Evolutionary conservation across 306 rosid species (phyloP).

Genomic region (Glycine tomentella): DNA sequence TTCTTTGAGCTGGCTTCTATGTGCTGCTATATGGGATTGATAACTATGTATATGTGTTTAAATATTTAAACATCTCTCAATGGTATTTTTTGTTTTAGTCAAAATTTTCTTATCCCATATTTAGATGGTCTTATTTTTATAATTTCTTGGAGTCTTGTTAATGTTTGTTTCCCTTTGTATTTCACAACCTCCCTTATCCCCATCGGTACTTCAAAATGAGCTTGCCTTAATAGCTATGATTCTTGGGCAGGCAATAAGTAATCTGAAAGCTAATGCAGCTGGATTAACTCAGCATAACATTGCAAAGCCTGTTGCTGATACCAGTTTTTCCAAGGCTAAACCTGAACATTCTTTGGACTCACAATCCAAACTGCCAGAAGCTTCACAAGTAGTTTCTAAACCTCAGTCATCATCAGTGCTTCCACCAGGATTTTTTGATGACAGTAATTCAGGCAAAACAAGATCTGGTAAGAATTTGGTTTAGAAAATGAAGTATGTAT

Average conservation of each 20-base stretch:
- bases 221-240: conserved; percentile 27
- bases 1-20: not conserved
- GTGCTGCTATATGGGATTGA: not conserved
- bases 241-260: conserved; percentile 71
- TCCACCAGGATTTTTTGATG: conserved; percentile 87
- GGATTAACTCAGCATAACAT: conserved; percentile 59
- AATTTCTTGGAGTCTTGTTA: not conserved
- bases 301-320: conserved; percentile 53
- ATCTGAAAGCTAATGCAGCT: conserved; percentile 81
- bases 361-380: conserved; percentile 46
- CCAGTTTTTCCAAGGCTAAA: conserved; percentile 50
- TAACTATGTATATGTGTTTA: not conserved
- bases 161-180: conserved; percentile 26
- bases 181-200: not conserved
- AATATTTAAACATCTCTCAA: not conserved
- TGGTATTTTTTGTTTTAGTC: not conserved
- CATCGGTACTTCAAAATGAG: not conserved
- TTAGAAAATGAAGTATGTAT: not conserved
- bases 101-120: not conserved
- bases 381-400: conserved; percentile 53
- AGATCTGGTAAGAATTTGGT: conserved; percentile 59
- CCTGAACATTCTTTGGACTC: conserved; percentile 53
- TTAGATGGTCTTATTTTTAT: not conserved
- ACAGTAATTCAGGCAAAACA: conserved; percentile 54
- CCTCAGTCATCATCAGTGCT: conserved; percentile 72